Conservation (phyloP, 2,329 filamentous ascomycete species). For the Pseudocercospora ulei region DNA sequence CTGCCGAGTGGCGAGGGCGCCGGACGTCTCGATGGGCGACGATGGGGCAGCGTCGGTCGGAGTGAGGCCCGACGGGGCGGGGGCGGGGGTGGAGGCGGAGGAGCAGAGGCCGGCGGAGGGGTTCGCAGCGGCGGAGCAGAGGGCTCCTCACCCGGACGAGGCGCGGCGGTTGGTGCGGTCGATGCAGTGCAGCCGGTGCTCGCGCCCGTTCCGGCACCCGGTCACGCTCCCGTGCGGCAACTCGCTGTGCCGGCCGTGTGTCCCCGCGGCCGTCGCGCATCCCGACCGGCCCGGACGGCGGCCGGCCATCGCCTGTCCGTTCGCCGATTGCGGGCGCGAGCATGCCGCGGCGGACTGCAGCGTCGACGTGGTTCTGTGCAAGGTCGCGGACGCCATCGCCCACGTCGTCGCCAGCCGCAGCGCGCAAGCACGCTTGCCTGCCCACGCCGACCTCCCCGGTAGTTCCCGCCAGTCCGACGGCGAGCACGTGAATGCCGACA, state of each 20-base stretch:
- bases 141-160: too few species aligned
- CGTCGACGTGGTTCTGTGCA: slow-evolving; percentile 65
- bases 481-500: too few species aligned
- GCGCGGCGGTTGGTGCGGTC: slow-evolving; percentile 59
- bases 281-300: slow-evolving; percentile 58
- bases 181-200: slow-evolving; percentile 69
- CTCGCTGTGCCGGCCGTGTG: slow-evolving; percentile 63
- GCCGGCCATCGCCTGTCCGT: slow-evolving; percentile 65
- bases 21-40: too few species aligned
- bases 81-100: slow-evolving; percentile 56
- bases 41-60: too few species aligned
- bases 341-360: slow-evolving; percentile 70
- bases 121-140: slow-evolving; percentile 42
- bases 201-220: slow-evolving; percentile 55
- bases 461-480: too few species aligned
- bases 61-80: too few species aligned
- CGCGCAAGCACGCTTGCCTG: too few species aligned
- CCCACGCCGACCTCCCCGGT: too few species aligned
- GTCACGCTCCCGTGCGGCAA: slow-evolving; percentile 73
- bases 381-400: slow-evolving; percentile 54
- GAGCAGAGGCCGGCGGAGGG: slow-evolving; percentile 34
- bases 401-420: slow-evolving; percentile 43
- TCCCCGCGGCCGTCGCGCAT: slow-evolving; percentile 68
- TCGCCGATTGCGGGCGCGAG: slow-evolving; percentile 54
- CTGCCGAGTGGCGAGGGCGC: too few species aligned